Percentiles rank a stretch among this genome's conserved stretches.
phyloP scores from a whole-genome alignment of 305 asterid species.

The Stenogyne calaminthoides region DNA sequence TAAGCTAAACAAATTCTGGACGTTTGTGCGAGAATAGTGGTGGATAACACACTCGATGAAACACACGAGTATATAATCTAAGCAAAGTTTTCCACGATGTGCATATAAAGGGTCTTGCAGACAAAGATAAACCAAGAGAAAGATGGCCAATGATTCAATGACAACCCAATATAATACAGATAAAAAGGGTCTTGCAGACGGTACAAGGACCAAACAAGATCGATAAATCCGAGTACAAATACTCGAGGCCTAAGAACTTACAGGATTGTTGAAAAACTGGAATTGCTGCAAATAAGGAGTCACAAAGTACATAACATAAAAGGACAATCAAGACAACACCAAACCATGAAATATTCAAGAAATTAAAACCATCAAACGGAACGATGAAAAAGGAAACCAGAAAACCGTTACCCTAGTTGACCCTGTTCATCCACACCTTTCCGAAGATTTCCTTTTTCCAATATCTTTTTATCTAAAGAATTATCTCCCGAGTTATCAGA shows the following conservation, averaged over 20 bases:
- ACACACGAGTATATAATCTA: not conserved
- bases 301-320: slow-evolving; percentile 29
- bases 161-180: not conserved
- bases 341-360: slow-evolving; percentile 32
- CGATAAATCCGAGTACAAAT: not conserved
- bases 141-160: not conserved
- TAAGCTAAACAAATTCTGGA: not conserved
- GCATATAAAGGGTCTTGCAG: not conserved
- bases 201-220: slow-evolving; percentile 2
- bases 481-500: slow-evolving; percentile 14
- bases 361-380: slow-evolving; percentile 30
- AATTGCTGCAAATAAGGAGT: slow-evolving; percentile 30
- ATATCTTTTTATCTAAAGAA: not conserved
- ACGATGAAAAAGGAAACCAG: slow-evolving; percentile 28
- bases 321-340: slow-evolving; percentile 31
- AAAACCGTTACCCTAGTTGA: slow-evolving; percentile 32
- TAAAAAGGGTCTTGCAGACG: not conserved
- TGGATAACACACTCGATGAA: not conserved
- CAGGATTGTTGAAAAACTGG: slow-evolving; percentile 11
- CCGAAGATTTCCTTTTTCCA: not conserved
- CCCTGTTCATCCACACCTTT: slow-evolving; percentile 28
- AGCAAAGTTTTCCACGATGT: not conserved
- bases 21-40: not conserved
- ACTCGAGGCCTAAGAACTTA: slow-evolving; percentile 10
- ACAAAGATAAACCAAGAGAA: not conserved